These are phyloP conservation scores for Lichtheimia ornata DNA, from an alignment of 371 early-diverging fungal genomes.

Conservation along the genomic window DNA sequence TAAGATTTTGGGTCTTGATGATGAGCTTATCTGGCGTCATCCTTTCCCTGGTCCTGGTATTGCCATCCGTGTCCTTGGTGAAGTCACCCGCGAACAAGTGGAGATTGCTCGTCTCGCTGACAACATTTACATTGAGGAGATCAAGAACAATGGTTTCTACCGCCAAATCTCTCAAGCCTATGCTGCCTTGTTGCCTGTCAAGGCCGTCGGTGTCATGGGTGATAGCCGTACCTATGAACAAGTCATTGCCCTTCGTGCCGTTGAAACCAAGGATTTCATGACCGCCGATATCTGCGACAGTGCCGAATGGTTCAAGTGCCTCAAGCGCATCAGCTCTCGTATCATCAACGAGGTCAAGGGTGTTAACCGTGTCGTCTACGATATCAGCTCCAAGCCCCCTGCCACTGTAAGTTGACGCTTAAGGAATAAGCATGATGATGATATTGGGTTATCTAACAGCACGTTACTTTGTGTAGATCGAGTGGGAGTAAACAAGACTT, in stretches of 20 bases:
- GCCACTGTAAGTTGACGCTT: constrained; percentile 57
- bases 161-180: constrained; percentile 97
- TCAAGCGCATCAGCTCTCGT: constrained; percentile 89
- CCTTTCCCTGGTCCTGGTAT: constrained; percentile 99
- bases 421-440: not conserved
- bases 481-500: constrained; percentile 10
- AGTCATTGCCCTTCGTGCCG: constrained; percentile 95
- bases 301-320: constrained; percentile 54
- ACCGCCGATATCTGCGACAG: constrained; percentile 91
- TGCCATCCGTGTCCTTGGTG: constrained; percentile 95
- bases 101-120: constrained; percentile 93
- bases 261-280: constrained; percentile 97
- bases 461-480: not conserved
- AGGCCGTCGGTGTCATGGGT: constrained; percentile 98
- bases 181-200: constrained; percentile 92
- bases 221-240: constrained; percentile 98
- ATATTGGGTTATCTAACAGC: not conserved
- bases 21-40: constrained; percentile 97
- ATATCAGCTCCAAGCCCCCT: constrained; percentile 94
- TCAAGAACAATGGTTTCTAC: constrained; percentile 94
- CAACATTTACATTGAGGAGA: constrained; percentile 96
- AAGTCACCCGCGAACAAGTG: constrained; percentile 91
- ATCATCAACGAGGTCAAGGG: constrained; percentile 98
- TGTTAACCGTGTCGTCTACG: constrained; percentile 96
- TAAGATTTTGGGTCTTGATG: constrained; percentile 83